Evolutionary conservation across 169 alveolate genomes (phyloP).

Genomic region (Plasmodium malariae): DNA sequence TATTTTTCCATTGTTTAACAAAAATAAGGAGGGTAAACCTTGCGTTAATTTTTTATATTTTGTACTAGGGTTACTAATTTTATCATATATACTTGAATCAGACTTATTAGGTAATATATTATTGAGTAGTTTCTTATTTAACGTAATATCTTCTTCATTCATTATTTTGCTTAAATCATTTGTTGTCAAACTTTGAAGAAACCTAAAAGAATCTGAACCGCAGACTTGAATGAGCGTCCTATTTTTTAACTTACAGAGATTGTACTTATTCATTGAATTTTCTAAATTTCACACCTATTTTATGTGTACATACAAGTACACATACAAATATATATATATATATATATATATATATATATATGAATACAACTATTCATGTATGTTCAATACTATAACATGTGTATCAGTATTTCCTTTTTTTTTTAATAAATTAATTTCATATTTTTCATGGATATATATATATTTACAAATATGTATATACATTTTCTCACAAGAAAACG

Average conservation of each 20-base stretch:
- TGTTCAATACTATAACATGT: too few species aligned
- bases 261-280: conserved; percentile 57
- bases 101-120: conserved; percentile 27
- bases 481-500: too few species aligned
- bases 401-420: too few species aligned
- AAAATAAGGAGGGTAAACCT: conserved; percentile 77
- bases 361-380: background rate
- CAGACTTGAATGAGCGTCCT: conserved; percentile 77
- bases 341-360: background rate
- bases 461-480: too few species aligned
- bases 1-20: conserved; percentile 82
- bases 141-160: conserved; percentile 25
- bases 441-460: too few species aligned
- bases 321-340: background rate
- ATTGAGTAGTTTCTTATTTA: conserved; percentile 37
- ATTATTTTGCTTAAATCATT: conserved; percentile 77
- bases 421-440: too few species aligned
- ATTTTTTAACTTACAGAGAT: conserved; percentile 67
- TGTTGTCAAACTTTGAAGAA: conserved; percentile 83
- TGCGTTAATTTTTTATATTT: conserved; percentile 21
- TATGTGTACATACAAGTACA: background rate
- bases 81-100: conserved; percentile 21
- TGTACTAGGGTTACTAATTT: conserved; percentile 8
- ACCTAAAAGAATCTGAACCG: conserved; percentile 81
- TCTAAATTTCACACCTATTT: background rate